phyloP scores from a whole-genome alignment of 208 protist species.

The Trypanosoma mega region DNA sequence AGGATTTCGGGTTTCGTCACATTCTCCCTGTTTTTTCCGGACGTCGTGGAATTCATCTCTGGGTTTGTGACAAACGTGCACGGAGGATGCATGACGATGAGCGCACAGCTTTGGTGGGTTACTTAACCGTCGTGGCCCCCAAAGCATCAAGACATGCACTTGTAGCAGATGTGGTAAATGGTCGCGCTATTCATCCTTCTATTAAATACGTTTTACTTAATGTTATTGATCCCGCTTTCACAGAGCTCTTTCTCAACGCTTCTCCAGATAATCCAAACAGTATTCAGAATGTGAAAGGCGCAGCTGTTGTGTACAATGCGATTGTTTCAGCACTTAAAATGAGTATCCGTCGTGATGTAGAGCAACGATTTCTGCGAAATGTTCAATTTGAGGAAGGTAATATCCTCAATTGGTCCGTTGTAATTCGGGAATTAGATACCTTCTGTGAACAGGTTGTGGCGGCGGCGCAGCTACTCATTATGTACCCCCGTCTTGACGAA shows the following conservation, averaged over 20 bases:
- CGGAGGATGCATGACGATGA: constrained; percentile 88
- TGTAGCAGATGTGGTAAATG: constrained; percentile 69
- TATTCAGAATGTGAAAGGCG: constrained; percentile 53
- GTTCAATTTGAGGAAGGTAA: constrained; percentile 55
- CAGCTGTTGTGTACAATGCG: constrained; percentile 66
- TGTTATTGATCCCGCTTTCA: constrained; percentile 62
- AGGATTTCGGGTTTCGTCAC: constrained; percentile 97
- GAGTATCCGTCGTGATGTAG: constrained; percentile 48
- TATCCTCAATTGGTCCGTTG: constrained; percentile 57
- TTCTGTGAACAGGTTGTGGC: constrained; percentile 55
- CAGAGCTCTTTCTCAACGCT: constrained; percentile 62
- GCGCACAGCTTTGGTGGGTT: constrained; percentile 89
- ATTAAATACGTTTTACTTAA: constrained; percentile 52
- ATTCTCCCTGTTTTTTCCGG: constrained; percentile 98
- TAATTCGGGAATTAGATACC: constrained; percentile 47
- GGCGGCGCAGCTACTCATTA: constrained; percentile 67
- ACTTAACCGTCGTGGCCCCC: constrained; percentile 83
- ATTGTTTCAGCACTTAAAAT: constrained; percentile 70
- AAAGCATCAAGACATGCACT: constrained; percentile 54
- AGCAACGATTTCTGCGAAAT: constrained; percentile 55
- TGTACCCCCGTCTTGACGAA: constrained; percentile 97
- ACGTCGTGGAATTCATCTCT: constrained; percentile 98
- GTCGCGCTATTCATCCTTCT: constrained; percentile 78
- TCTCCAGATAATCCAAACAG: constrained; percentile 71
- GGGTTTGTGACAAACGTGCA: constrained; percentile 96